Percentiles rank a stretch among this genome's conserved stretches.
Conservation (phyloP, 2,329 filamentous ascomycete genomes). For the Aspergillus quadrilineatus region DNA sequence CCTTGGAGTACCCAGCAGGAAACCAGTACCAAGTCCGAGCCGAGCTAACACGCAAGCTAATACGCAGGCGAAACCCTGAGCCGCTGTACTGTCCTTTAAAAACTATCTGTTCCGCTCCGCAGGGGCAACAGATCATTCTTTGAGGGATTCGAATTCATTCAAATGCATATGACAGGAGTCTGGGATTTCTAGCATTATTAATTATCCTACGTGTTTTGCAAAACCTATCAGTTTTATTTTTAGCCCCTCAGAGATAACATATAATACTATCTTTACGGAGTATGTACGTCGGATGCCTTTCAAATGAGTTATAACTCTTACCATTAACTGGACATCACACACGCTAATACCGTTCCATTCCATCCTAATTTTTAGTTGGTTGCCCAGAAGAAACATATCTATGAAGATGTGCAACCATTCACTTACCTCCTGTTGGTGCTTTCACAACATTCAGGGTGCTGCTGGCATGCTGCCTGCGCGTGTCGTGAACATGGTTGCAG, state of each 20-base stretch:
- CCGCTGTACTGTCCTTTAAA: background rate
- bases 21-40: conserved; percentile 36
- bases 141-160: background rate
- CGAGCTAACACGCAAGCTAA: conserved; percentile 5
- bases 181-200: background rate
- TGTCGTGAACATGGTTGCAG: no score
- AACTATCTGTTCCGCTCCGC: no score
- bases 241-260: background rate
- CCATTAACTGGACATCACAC: no score
- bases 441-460: background rate
- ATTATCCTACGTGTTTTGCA: background rate
- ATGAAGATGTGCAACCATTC: no score
- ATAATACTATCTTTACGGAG: background rate
- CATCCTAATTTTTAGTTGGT: background rate
- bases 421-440: background rate
- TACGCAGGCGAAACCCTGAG: conserved; percentile 1
- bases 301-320: no score
- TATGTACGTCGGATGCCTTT: no score
- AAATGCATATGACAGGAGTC: conserved; percentile 8
- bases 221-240: conserved; percentile 1
- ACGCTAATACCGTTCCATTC: no score
- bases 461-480: background rate
- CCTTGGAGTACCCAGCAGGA: conserved; percentile 39
- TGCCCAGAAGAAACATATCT: background rate
- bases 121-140: no score